Percentiles rank a stretch among this genome's conserved stretches.
Evolutionary conservation across 108 stramenopile species (phyloP).

Genomic region (Craspedostauros australis): DNA sequence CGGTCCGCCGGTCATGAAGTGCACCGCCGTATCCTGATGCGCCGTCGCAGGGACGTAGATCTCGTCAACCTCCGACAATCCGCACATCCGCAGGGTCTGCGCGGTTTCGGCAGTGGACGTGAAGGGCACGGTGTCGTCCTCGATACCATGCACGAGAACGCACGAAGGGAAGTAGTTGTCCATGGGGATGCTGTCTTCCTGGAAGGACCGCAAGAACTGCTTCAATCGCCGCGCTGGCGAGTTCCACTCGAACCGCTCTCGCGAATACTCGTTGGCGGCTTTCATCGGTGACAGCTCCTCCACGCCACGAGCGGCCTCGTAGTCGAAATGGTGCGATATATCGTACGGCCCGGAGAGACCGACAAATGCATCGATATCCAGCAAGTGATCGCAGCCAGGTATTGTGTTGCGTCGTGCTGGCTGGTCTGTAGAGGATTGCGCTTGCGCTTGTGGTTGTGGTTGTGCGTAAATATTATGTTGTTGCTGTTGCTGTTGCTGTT

Average conservation of each 20-base stretch:
- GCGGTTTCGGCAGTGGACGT: constrained; percentile 71
- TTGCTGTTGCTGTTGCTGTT: neutral
- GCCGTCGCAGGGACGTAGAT: constrained; percentile 51
- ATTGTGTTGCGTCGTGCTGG: neutral
- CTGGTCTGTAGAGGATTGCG: no score
- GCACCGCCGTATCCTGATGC: constrained; percentile 70
- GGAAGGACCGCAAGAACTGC: constrained; percentile 9
- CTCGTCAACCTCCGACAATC: constrained; percentile 42
- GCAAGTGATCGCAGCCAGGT: no score
- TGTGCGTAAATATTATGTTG: neutral
- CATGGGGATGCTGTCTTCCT: neutral
- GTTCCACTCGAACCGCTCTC: constrained; percentile 43
- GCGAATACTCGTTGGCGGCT: constrained; percentile 52
- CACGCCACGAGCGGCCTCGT: constrained; percentile 76
- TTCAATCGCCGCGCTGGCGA: constrained; percentile 48
- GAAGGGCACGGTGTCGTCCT: constrained; percentile 78
- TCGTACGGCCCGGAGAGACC: constrained; percentile 74
- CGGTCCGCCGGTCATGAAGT: constrained; percentile 73
- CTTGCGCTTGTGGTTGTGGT: neutral
- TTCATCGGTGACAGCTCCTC: constrained; percentile 81
- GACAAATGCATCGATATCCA: constrained; percentile 36
- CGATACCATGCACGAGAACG: constrained; percentile 75
- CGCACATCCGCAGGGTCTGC: constrained; percentile 41
- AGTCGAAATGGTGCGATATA: constrained; percentile 80
- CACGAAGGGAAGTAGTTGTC: constrained; percentile 20